Conservation (phyloP, 2,329 filamentous ascomycete species). For the Fusarium hainanense region DNA sequence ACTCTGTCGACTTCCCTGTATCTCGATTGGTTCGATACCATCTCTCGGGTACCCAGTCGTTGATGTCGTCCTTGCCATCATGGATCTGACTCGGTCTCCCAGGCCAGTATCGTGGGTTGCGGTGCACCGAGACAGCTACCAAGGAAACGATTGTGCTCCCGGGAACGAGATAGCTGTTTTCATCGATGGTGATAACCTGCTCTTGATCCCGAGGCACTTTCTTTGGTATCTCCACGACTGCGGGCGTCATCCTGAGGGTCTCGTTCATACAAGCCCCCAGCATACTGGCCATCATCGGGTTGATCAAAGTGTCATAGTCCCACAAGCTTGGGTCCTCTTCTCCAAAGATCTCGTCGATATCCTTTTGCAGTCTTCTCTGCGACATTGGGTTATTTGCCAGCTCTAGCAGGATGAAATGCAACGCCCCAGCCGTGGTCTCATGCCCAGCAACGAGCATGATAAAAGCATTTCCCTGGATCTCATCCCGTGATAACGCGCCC, state of each 20-base stretch:
- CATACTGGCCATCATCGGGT: slow-evolving; percentile 74
- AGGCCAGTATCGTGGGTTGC: slow-evolving; percentile 81
- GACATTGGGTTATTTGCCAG: slow-evolving; percentile 73
- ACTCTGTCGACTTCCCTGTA: slow-evolving; percentile 29
- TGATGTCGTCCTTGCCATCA: slow-evolving; percentile 64
- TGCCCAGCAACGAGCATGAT: slow-evolving; percentile 79
- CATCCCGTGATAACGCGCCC: slow-evolving; percentile 64
- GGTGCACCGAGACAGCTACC: slow-evolving; percentile 66
- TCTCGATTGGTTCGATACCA: slow-evolving; percentile 65
- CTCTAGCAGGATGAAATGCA: slow-evolving; percentile 76
- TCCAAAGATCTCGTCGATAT: slow-evolving; percentile 74
- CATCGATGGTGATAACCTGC: slow-evolving; percentile 70
- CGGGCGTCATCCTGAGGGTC: slow-evolving; percentile 77
- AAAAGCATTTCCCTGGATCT: slow-evolving; percentile 79
- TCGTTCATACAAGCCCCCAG: slow-evolving; percentile 82
- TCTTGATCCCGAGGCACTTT: slow-evolving; percentile 59
- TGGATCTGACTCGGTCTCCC: slow-evolving; percentile 58
- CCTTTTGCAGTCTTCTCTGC: slow-evolving; percentile 74
- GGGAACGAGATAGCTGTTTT: slow-evolving; percentile 68
- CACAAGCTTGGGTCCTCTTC: slow-evolving; percentile 68
- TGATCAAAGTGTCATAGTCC: slow-evolving; percentile 77
- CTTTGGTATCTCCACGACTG: slow-evolving; percentile 79
- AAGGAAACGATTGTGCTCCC: slow-evolving; percentile 66
- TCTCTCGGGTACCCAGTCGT: slow-evolving; percentile 77
- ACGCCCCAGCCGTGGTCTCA: slow-evolving; percentile 80